Percentiles rank a stretch among this genome's conserved stretches.
Conservation (phyloP, 2,329 filamentous ascomycete genomes). For the Coniochaeta pulveracea region DNA sequence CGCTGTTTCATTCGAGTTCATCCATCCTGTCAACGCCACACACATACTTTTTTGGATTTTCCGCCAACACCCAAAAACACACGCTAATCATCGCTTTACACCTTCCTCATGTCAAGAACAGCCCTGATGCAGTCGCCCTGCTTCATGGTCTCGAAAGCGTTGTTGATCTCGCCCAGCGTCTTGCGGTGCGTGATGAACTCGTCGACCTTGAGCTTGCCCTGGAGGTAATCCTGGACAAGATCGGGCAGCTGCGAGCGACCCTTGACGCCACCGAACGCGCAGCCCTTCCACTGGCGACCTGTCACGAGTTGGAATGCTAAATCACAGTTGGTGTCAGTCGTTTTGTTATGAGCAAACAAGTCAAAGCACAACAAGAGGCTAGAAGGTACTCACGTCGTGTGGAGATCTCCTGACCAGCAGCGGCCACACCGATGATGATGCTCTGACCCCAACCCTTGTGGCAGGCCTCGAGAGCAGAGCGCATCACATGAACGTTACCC, state of each 20-base stretch:
- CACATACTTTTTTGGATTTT: no score
- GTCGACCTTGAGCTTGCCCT: constrained; percentile 88
- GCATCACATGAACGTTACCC: constrained; percentile 92
- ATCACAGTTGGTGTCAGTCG: constrained; percentile 1
- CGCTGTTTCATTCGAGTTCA: no score
- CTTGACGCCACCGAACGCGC: constrained; percentile 97
- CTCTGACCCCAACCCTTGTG: constrained; percentile 99
- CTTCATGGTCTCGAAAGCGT: constrained; percentile 85
- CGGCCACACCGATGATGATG: constrained; percentile 95
- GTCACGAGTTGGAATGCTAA: constrained; percentile 90
- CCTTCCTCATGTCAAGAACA: constrained; percentile 53
- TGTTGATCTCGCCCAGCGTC: constrained; percentile 72
- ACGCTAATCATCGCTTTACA: neutral
- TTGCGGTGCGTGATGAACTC: constrained; percentile 99
- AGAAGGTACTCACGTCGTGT: constrained; percentile 67
- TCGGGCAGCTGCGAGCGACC: constrained; percentile 83
- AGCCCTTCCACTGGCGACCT: constrained; percentile 94
- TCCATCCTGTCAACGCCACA: no score
- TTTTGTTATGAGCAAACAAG: no score
- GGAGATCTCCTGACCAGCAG: constrained; percentile 88
- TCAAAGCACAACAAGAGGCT: no score
- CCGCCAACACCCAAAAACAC: neutral
- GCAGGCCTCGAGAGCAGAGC: constrained; percentile 89
- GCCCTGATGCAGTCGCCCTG: constrained; percentile 92
- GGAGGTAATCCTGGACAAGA: constrained; percentile 82